Conservation (phyloP, 1,139 yeast species). For the Candida albicans region DNA sequence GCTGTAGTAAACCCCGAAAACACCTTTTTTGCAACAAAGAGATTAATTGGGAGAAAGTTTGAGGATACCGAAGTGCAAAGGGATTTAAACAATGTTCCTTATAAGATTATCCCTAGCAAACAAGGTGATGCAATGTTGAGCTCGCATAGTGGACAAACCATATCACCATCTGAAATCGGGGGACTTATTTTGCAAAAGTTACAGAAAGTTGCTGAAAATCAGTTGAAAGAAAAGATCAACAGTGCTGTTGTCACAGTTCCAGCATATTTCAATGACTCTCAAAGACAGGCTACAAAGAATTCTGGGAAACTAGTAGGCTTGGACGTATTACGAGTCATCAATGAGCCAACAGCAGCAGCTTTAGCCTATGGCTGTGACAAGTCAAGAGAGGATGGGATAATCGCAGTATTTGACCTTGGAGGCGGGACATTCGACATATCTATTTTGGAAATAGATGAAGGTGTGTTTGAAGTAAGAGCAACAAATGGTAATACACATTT, state of each 20-base stretch:
- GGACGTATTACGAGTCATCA: conserved; percentile 66
- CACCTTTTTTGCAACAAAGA: conserved; percentile 73
- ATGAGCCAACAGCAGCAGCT: conserved; percentile 84
- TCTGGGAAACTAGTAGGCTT: conserved; percentile 70
- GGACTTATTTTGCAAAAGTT: conserved; percentile 52
- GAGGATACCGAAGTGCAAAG: conserved; percentile 63
- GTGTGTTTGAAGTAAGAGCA: conserved; percentile 77
- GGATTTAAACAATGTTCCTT: conserved; percentile 58
- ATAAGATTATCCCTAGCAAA: conserved; percentile 48
- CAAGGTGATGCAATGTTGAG: conserved; percentile 67
- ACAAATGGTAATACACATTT: conserved; percentile 85
- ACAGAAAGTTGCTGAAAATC: conserved; percentile 55
- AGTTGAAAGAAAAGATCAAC: conserved; percentile 30
- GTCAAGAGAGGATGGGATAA: conserved; percentile 49
- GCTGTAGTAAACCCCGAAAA: conserved; percentile 63
- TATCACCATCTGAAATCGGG: conserved; percentile 60
- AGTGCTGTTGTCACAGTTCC: conserved; percentile 77
- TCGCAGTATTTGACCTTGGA: conserved; percentile 80
- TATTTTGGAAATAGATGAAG: conserved; percentile 74
- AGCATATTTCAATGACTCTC: conserved; percentile 77
- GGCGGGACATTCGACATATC: conserved; percentile 87
- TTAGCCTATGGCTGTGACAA: conserved; percentile 72
- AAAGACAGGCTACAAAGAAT: conserved; percentile 73
- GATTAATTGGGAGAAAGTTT: conserved; percentile 69
- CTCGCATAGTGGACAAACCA: conserved; percentile 34